Base-by-base conservation (phyloP, 768 basidiomycete genomes). In the Phylloporus scabripes region DNA sequence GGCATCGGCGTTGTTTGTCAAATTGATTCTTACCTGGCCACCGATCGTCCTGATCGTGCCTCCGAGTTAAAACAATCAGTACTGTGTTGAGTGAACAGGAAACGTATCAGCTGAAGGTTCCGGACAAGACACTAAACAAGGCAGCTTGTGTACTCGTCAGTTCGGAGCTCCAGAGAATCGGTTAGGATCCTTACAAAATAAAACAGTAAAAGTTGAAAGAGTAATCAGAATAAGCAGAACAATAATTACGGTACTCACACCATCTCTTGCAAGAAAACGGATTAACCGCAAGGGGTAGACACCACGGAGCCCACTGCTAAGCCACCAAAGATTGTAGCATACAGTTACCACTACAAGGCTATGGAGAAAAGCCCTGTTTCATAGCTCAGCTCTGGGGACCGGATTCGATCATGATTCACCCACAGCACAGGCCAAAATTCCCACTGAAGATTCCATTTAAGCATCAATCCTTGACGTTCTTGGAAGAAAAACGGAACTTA, bases 201-300 rank as follows among this genome's bases (percentile, higher is more conserved):
- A 39, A 61, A 61, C 17, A 53, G 21, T 4, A 53, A 2, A 4
- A 2, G 60, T 60, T 61, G 14, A 32, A 20, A 28, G 18, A 42
- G 18, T 2, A 6, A 34, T 42, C 26, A 36, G 23, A 4, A 37
- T 15, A 7, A 12, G 5, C 5, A 26, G 40, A 29, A 29, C 7
- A 17, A 28, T 5, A 7, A 41, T 11, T 20, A 20, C 7, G 18
- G 34, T 5, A 2, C 5, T 5, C 55, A 51, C 34, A 64, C 63
- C 62, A n/a, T 64, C 64, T 42, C 62, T 54, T n/a, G 42, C 15
- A 14, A 64, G 63, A 33, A 55, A 42, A 29, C 6, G 32, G 7
- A 55, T 14, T 21, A 67, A 48, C 2, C 14, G 6, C 10, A 46
- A 50, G 3, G 48, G 42, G 2, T 29, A 18, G 17, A 40, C 20